Conservation (phyloP, 495 filamentous ascomycete species). For the Tuber melanosporum region DNA sequence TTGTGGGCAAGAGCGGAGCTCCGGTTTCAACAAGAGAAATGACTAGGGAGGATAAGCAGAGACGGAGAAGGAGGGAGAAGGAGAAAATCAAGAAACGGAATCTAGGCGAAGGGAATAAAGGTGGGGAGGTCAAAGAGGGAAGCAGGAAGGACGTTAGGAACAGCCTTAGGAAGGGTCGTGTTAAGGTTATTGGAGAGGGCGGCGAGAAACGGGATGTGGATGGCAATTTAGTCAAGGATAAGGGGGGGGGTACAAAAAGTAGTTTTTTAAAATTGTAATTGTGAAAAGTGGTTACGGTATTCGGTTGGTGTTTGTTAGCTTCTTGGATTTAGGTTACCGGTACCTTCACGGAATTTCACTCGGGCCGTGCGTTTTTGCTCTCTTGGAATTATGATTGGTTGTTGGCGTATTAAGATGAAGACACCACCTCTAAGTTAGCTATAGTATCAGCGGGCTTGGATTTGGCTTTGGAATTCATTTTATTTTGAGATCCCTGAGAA, state of each 20-base stretch:
- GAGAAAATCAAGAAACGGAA: constrained; percentile 41
- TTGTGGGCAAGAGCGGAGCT: constrained; percentile 73
- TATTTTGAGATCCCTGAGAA: background rate
- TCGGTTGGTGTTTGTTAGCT: background rate
- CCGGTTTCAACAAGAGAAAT: constrained; percentile 81
- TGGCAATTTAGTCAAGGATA: constrained; percentile 59
- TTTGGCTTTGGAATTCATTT: background rate
- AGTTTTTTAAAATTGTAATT: constrained; percentile 40
- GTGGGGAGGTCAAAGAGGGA: constrained; percentile 62
- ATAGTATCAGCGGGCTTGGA: background rate
- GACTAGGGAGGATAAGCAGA: constrained; percentile 77
- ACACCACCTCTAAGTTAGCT: background rate
- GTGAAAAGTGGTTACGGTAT: background rate
- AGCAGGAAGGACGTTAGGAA: constrained; percentile 65
- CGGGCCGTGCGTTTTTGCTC: background rate
- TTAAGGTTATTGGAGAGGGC: constrained; percentile 85
- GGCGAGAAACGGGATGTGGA: constrained; percentile 78
- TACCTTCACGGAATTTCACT: background rate
- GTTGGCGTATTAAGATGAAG: background rate
- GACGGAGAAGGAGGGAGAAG: constrained; percentile 56
- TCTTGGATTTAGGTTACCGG: background rate
- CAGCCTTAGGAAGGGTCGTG: constrained; percentile 80
- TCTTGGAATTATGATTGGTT: background rate
- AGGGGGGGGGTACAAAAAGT: constrained; percentile 25
- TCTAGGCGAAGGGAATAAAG: constrained; percentile 47